Evolutionary conservation across 495 filamentous ascomycete genomes (phyloP).

Genomic region (Copromyces sp.): DNA sequence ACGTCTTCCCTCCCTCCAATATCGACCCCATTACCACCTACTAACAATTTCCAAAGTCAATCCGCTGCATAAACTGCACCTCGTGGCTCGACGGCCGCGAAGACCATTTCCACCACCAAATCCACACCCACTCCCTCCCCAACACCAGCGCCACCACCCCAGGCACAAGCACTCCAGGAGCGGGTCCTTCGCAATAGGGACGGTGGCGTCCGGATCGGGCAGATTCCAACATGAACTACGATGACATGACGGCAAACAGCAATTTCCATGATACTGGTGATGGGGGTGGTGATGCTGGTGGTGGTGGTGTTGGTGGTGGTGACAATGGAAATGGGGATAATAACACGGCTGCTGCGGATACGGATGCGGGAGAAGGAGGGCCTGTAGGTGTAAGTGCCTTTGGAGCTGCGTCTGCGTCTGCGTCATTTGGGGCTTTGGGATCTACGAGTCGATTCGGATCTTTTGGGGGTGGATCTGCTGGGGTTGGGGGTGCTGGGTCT

Average conservation of each 20-base stretch:
- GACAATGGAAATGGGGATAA: not conserved
- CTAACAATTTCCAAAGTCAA: constrained; percentile 32
- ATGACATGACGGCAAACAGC: not conserved
- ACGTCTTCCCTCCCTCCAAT: not conserved
- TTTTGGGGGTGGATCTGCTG: not conserved
- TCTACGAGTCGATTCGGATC: not conserved
- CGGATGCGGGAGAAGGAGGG: constrained; percentile 9
- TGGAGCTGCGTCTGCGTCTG: not conserved
- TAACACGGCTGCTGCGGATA: not conserved
- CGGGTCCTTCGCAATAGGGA: not conserved
- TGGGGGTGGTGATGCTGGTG: not conserved
- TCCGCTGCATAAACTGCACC: constrained; percentile 60
- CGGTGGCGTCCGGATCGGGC: not conserved
- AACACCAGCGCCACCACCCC: not conserved
- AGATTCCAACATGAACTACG: not conserved
- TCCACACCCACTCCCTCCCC: no score
- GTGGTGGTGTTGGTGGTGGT: not conserved
- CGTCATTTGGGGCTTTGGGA: not conserved
- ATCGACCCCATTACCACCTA: not conserved
- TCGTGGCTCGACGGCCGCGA: constrained; percentile 74
- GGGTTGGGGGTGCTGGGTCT: not conserved
- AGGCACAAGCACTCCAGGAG: not conserved
- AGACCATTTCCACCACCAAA: constrained; percentile 21
- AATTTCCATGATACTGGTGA: not conserved
- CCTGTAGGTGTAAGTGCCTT: not conserved